Conservation (phyloP, 140 eudicot species). For the Oenanthe javanica region DNA sequence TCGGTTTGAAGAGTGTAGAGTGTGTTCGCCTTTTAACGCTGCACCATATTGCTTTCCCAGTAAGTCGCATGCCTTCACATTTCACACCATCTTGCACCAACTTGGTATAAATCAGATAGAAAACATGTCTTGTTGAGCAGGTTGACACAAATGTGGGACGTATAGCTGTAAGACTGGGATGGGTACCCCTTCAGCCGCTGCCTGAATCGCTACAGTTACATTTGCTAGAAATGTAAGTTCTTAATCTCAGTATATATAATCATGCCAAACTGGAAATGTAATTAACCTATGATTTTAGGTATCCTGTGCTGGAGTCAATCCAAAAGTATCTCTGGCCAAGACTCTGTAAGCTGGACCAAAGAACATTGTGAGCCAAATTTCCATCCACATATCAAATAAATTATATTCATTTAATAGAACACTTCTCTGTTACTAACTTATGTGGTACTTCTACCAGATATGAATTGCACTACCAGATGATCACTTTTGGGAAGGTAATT, state of each 20-base stretch:
- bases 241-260: not conserved
- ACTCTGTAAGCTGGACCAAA: conserved; percentile 97
- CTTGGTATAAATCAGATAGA: conserved; percentile 3
- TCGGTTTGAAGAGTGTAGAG: conserved; percentile 94
- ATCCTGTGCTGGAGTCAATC: conserved; percentile 80
- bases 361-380: conserved; percentile 55
- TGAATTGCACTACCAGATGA: conserved; percentile 95
- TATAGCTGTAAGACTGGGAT: conserved; percentile 96
- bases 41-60: conserved; percentile 98
- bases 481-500: conserved; percentile 93
- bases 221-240: conserved; percentile 80
- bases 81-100: not conserved
- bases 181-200: conserved; percentile 98
- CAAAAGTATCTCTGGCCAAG: conserved; percentile 96
- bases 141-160: conserved; percentile 98
- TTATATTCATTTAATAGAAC: not conserved
- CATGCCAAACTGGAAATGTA: conserved; percentile 5
- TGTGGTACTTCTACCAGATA: conserved; percentile 44
- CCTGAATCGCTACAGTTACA: conserved; percentile 98
- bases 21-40: conserved; percentile 94
- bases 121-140: conserved; percentile 28
- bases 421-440: not conserved
- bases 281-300: conserved; percentile 38
- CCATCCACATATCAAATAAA: not conserved
- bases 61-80: conserved; percentile 32